phyloP scores from a whole-genome alignment of 179 eudicot species.

The Gypsophila paniculata region DNA sequence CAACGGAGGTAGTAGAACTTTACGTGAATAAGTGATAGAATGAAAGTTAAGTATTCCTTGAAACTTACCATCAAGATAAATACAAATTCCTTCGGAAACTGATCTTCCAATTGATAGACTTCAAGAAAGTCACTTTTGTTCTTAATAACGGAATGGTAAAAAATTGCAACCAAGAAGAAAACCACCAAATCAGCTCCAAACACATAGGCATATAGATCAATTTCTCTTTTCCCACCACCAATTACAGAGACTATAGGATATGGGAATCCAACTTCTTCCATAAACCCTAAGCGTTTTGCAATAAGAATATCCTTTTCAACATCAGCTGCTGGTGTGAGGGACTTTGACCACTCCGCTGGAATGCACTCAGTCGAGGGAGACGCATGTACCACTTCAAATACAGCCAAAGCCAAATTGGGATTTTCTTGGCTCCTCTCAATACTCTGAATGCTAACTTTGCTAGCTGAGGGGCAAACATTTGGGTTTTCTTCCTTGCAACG shows the following conservation, averaged over 20 bases:
- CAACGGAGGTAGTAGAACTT: too few relatives aligned
- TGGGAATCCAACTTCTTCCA: conserved; percentile 71
- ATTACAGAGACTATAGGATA: conserved; percentile 78
- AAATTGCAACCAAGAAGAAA: conserved; percentile 89
- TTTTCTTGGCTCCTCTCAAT: conserved; percentile 77
- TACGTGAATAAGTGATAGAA: not conserved
- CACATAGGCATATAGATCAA: conserved; percentile 90
- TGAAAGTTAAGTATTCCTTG: not conserved
- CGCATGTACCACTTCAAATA: conserved; percentile 91
- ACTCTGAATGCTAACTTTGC: conserved; percentile 89
- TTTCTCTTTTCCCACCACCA: conserved; percentile 96
- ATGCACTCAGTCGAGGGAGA: conserved; percentile 57
- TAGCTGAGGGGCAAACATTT: conserved; percentile 51
- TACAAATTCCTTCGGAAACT: conserved; percentile 91
- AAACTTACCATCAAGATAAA: conserved; percentile 74
- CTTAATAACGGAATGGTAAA: conserved; percentile 84
- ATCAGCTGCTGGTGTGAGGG: conserved; percentile 94
- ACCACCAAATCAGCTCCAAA: conserved; percentile 94
- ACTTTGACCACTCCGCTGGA: conserved; percentile 53
- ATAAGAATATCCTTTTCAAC: conserved; percentile 82
- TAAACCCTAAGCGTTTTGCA: conserved; percentile 51
- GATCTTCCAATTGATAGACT: conserved; percentile 98
- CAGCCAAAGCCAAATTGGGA: conserved; percentile 77
- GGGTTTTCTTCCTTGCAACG: conserved; percentile 56
- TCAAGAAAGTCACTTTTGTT: conserved; percentile 92